Base-by-base conservation (phyloP, 1,284 basidiomycete genomes). In the Entoloma clypeatum region DNA sequence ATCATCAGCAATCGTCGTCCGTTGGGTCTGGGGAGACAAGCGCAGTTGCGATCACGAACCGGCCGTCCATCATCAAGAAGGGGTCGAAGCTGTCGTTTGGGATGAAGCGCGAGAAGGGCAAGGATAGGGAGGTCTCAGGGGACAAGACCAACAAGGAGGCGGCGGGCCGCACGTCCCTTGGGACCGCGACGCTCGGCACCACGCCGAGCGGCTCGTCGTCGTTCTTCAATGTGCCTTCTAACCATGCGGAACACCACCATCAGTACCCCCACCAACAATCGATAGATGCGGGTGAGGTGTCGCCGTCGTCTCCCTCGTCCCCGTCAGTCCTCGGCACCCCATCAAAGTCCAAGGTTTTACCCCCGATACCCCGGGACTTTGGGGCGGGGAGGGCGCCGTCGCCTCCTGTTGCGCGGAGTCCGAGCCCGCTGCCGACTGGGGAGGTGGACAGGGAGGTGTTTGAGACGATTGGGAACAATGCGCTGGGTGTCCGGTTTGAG, bases 401-500 rank as follows among this genome's bases (percentile, higher is more conserved):
- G 8, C 61, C 61, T 3, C 18, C 28, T 27, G 34, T 37, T 27
- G 47, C 47, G 17, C 58, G 66, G 19, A 67, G 63, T 36, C 60
- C 69, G 18, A 69, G 64, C 44, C 74, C 74, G 3, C 61, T 79
- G 43, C 79, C 79, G 0, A 77, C 76, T 4, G 80, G 78, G 7
- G 80, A 77, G 52, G 73, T 81, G 8, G 77, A 83, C 43, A 72
- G 76, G 23, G 81, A 86, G 23, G 60, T 80, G 49, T 87, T 81
- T 61, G 87, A 91, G 60, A 79, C 60, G 53, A 79, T 82, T 61
- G 79, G 81, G 11, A 76, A 80, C 42, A 83, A 81, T 60, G 80
- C 80, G 35, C 62, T 96, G 47, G 82, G 88, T 49, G 93, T 97
- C 8, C 74, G 90, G 47, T 97, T 96, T 64, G 93, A 97, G 64